Conservation (phyloP, 2,329 filamentous ascomycete genomes). For the Penicillium sp. region DNA sequence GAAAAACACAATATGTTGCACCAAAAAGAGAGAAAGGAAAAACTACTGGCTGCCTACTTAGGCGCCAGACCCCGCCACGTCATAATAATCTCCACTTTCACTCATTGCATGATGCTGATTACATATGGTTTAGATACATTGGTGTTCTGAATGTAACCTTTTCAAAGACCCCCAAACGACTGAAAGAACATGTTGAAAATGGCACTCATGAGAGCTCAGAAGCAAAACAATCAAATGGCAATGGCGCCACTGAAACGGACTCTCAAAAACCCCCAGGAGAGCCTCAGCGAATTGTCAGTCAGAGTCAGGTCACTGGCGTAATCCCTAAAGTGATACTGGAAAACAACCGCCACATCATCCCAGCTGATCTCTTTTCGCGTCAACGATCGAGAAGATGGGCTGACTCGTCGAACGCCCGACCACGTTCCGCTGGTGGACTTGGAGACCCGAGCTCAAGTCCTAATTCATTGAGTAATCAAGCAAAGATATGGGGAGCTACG, state of each 20-base stretch:
- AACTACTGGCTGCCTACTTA: not conserved
- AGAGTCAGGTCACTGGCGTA: conserved; percentile 72
- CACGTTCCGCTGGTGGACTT: conserved; percentile 23
- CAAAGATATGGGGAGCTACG: conserved; percentile 78
- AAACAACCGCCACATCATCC: conserved; percentile 91
- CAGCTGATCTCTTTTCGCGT: conserved; percentile 74
- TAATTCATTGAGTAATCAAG: conserved; percentile 44
- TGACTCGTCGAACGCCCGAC: conserved; percentile 21
- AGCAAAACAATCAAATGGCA: conserved; percentile 13
- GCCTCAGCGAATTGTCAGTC: conserved; percentile 61
- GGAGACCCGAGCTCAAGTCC: conserved; percentile 16
- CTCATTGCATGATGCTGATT: not conserved
- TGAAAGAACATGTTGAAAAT: conserved; percentile 38
- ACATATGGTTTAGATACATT: conserved; percentile 70
- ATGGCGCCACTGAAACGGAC: conserved; percentile 10
- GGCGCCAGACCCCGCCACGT: not conserved
- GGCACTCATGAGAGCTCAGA: conserved; percentile 8
- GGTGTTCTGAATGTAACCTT: conserved; percentile 96
- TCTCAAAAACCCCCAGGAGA: conserved; percentile 23
- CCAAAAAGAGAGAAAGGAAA: not conserved
- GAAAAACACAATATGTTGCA: not conserved
- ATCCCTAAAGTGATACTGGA: conserved; percentile 91
- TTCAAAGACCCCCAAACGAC: conserved; percentile 72
- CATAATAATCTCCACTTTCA: not conserved
- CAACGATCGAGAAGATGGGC: conserved; percentile 41